These are phyloP conservation scores for Discostella stelligeroides DNA, from an alignment of 108 stramenopile genomes.

Conservation along the genomic window DNA sequence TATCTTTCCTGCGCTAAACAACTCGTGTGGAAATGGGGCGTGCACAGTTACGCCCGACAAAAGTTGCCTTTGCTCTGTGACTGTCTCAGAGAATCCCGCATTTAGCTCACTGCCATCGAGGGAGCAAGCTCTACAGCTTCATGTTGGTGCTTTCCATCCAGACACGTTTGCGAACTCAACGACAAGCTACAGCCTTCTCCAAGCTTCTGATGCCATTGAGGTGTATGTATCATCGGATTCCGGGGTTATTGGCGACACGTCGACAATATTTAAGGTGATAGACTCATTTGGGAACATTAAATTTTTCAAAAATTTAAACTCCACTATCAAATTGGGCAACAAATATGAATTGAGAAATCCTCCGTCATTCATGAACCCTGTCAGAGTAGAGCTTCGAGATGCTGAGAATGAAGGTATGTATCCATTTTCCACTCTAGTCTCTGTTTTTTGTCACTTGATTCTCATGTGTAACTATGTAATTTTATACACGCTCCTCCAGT, in stretches of 20 bases:
- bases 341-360: constrained; percentile 41
- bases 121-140: constrained; percentile 41
- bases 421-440: neutral
- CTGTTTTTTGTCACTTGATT: neutral
- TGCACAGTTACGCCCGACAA: constrained; percentile 23
- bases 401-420: constrained; percentile 37
- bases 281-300: constrained; percentile 35
- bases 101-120: constrained; percentile 44
- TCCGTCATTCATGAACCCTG: constrained; percentile 28
- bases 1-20: constrained; percentile 36
- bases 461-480: neutral
- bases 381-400: constrained; percentile 41
- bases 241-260: constrained; percentile 26
- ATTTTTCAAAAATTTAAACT: constrained; percentile 33
- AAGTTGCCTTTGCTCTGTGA: constrained; percentile 34
- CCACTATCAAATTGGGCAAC: constrained; percentile 24
- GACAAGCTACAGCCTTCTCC: constrained; percentile 19
- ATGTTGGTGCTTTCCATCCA: constrained; percentile 53
- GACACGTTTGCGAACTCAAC: constrained; percentile 22
- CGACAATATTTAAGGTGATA: constrained; percentile 42
- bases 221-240: constrained; percentile 23
- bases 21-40: constrained; percentile 43
- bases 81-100: constrained; percentile 15
- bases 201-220: constrained; percentile 30
- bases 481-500: neutral